Base-by-base conservation (phyloP, 2,329 filamentous ascomycete species). In the Rasamsonia emersonii region DNA sequence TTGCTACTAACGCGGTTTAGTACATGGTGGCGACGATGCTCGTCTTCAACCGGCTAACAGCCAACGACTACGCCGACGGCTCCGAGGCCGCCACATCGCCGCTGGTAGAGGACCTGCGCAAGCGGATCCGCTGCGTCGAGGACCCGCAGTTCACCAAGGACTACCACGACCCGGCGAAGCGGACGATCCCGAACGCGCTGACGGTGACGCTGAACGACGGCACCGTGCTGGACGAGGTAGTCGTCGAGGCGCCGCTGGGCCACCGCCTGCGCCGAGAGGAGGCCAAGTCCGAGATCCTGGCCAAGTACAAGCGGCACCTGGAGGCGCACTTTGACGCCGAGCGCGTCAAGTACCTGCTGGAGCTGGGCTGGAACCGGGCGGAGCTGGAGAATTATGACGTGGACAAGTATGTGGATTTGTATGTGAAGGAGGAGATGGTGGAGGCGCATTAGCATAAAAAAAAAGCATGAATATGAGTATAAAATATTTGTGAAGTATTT, bases 21-120 rank as follows among this genome's bases (percentile, higher is more conserved):
- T 98, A 98, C 77, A 98, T 98, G 91, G 84, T 86, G 56, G 72
- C 88, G 43, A 86, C 86, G 53, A 96, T 96, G 86, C 81, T 98
- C 47, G 81, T 82, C 46, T 96, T 89, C 64, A 86, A 91, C 61
- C 86, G 91, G 45, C 82, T 98, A 42, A 83, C 88, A 50, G 89
- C 91, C 30, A 83, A 74, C 44, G 91, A 98, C 69, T 98, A 98
- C 71, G 78, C 79, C 28, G 91, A 98, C 59, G 86, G 84, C 50
- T 76, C 80, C 49, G 89, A 96, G 69, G 89, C 91, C 30, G 91
- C 91, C 42, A 89, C 82, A 36, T 93, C 85, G 13, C 75, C 78
- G 36, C 77, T 95, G 26, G 81, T 98, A 39, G 91, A 96, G 65
- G 83, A 81, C 36, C 81, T 98, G 41, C 81, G 91, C 57, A 73